These are phyloP conservation scores for Kwoniella sp. DNA, from an alignment of 768 basidiomycete species.

Conservation along the genomic window DNA sequence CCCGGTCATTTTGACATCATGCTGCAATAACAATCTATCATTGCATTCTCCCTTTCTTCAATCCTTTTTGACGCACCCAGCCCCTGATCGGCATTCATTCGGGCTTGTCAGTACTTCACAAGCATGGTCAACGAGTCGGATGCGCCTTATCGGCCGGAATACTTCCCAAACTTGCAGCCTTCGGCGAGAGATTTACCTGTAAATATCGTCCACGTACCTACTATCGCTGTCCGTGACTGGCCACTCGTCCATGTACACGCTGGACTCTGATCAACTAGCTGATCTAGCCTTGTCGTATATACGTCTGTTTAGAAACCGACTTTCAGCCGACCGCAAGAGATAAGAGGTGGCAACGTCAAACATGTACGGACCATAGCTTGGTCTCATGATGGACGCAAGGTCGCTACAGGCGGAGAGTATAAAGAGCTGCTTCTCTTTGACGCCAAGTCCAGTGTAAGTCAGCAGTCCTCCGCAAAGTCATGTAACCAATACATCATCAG, in stretches of 20 bases:
- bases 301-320: slow-evolving; percentile 27
- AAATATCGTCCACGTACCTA: neutral
- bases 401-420: slow-evolving; percentile 46
- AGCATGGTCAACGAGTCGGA: slow-evolving; percentile 24
- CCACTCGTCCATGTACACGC: too few relatives aligned
- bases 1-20: slow-evolving; percentile 14
- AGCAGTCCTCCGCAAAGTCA: neutral
- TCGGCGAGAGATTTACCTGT: slow-evolving; percentile 31
- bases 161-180: slow-evolving; percentile 23
- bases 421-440: slow-evolving; percentile 44
- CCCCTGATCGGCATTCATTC: neutral
- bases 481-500: neutral
- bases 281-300: neutral
- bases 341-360: slow-evolving; percentile 38
- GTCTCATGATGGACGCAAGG: slow-evolving; percentile 40
- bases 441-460: slow-evolving; percentile 22
- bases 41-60: neutral
- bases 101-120: too few relatives aligned
- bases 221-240: too few relatives aligned
- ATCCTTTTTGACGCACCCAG: too few relatives aligned
- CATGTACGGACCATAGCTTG: slow-evolving; percentile 42
- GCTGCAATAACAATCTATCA: neutral
- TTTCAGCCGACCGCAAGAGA: slow-evolving; percentile 35
- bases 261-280: too few relatives aligned
- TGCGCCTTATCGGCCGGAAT: slow-evolving; percentile 22